A percentile compares a stretch with the other conserved stretches of the same genome.
These are phyloP conservation scores for Wallacemonas sp. DNA, from an alignment of 208 protist genomes.

Conservation along the genomic window DNA sequence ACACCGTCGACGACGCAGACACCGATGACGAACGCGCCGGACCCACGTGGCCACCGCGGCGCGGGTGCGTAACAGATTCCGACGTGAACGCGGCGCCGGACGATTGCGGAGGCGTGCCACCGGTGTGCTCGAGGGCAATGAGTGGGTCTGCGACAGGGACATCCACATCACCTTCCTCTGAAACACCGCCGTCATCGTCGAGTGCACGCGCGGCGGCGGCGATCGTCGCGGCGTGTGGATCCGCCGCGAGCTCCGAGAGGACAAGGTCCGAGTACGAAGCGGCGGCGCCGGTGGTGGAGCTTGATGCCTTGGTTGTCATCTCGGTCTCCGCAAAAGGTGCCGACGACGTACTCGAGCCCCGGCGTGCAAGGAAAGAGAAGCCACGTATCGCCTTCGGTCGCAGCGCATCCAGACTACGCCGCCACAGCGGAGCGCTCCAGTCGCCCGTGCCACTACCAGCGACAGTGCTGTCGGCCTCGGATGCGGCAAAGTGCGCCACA, in stretches of 20 bases:
- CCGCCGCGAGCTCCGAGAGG: not conserved
- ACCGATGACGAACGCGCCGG: no score
- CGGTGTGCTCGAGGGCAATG: not conserved
- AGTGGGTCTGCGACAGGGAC: not conserved
- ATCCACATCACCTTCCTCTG: not conserved
- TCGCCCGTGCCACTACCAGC: not conserved
- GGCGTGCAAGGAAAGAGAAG: not conserved
- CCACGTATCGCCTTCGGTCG: not conserved
- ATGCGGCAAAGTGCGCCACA: not conserved
- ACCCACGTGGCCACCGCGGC: no score
- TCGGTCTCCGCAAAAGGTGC: not conserved
- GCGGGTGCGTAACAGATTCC: no score
- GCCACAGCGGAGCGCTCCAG: no score
- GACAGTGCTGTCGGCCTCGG: not conserved
- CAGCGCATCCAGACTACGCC: not conserved
- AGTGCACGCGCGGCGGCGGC: not conserved
- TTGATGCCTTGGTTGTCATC: not conserved
- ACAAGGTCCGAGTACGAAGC: no score
- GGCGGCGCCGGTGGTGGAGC: no score
- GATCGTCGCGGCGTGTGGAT: not conserved
- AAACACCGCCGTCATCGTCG: not conserved
- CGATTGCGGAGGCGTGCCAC: no score
- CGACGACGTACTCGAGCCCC: not conserved
- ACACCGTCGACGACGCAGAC: no score
- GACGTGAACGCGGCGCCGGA: not conserved